Evolutionary conservation across 78 protist genomes (phyloP).

Genomic region (Bodo saltans): DNA sequence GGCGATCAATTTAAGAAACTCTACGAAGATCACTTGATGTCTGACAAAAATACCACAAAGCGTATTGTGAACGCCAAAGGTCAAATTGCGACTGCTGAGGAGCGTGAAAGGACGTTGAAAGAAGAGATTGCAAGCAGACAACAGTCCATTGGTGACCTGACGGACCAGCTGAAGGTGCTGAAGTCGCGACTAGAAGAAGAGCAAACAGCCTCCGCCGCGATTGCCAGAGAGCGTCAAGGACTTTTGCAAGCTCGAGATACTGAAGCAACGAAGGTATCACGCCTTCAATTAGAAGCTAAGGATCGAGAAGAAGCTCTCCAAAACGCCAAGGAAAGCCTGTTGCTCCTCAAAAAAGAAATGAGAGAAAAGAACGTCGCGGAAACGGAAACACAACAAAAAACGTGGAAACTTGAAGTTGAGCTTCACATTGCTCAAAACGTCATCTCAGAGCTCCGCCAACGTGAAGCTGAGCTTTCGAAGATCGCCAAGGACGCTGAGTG

Average conservation of each 20-base stretch:
- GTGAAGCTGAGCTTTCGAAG: background rate
- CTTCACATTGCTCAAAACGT: background rate
- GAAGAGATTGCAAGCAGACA: background rate
- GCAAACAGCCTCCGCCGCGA: background rate
- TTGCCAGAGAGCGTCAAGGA: background rate
- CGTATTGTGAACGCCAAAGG: too few species aligned
- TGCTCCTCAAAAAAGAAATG: background rate
- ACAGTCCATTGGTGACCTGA: background rate
- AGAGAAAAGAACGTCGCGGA: background rate
- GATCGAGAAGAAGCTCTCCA: background rate
- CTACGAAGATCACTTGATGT: too few species aligned
- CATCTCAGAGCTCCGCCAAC: background rate
- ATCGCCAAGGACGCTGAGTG: background rate
- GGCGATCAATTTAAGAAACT: too few species aligned
- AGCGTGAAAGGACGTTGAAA: background rate
- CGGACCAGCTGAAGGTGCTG: background rate
- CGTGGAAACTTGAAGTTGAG: background rate
- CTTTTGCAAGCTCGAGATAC: background rate
- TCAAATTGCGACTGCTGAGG: too few species aligned
- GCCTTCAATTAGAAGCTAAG: too few species aligned
- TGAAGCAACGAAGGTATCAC: too few species aligned
- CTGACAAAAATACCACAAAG: too few species aligned
- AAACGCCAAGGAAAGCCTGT: background rate
- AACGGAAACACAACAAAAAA: background rate
- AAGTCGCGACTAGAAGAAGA: background rate